Evolutionary conservation across 2,329 filamentous ascomycete species (phyloP).

Genomic region (Penicillium glabrum): DNA sequence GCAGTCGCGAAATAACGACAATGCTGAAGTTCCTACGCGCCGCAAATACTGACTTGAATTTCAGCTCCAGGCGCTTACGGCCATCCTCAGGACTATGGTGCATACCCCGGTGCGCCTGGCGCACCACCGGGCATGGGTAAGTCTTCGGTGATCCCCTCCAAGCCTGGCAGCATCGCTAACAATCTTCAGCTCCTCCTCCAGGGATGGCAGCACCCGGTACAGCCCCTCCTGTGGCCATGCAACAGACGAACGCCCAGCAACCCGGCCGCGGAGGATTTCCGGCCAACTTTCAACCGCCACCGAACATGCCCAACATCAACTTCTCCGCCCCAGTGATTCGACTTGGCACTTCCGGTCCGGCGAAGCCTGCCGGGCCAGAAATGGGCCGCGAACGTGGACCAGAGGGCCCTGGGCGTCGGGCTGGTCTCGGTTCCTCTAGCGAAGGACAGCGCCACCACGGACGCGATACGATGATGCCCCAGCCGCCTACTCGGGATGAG

Average conservation of each 20-base stretch:
- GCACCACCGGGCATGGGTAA: constrained; percentile 26
- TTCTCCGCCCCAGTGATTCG: constrained; percentile 96
- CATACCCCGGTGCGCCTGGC: constrained; percentile 68
- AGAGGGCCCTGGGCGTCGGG: constrained; percentile 49
- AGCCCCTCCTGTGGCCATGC: constrained; percentile 73
- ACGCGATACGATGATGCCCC: constrained; percentile 69
- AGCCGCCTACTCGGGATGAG: constrained; percentile 85
- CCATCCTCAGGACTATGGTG: constrained; percentile 70
- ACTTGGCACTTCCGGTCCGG: constrained; percentile 70
- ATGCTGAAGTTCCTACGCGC: neutral
- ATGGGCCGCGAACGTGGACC: constrained; percentile 46
- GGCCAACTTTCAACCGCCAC: constrained; percentile 79
- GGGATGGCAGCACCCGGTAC: constrained; percentile 80
- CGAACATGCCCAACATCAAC: constrained; percentile 96
- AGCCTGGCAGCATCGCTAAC: constrained; percentile 47
- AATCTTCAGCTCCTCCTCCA: constrained; percentile 65
- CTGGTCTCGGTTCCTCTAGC: constrained; percentile 61
- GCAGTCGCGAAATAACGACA: neutral
- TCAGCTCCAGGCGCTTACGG: constrained; percentile 61
- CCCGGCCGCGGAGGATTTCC: constrained; percentile 78
- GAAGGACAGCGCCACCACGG: constrained; percentile 68
- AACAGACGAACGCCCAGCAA: constrained; percentile 70
- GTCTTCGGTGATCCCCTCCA: constrained; percentile 28
- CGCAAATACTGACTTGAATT: constrained; percentile 12
- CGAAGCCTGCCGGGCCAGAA: constrained; percentile 57